These are phyloP conservation scores for Termitomyces sp. DNA, from an alignment of 768 basidiomycete genomes.

Conservation along the genomic window DNA sequence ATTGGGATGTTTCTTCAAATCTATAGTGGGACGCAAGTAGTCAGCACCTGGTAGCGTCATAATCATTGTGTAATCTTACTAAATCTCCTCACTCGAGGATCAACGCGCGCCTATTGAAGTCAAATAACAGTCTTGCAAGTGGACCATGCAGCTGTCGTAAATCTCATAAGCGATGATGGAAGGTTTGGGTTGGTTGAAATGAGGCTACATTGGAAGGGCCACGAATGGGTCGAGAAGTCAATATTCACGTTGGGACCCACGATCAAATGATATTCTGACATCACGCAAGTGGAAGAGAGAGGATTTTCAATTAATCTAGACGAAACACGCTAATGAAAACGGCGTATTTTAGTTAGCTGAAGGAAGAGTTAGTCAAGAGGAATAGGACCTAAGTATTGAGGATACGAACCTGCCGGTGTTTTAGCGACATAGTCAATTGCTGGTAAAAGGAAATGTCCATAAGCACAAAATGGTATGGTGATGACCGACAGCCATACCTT, in stretches of 20 bases:
- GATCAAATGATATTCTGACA: background rate
- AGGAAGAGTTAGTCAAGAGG: background rate
- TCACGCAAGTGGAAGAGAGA: background rate
- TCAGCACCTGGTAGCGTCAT: background rate
- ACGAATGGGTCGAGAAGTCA: background rate
- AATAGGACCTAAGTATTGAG: background rate
- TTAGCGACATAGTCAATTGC: constrained; percentile 95
- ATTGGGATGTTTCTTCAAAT: too few relatives aligned
- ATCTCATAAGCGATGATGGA: background rate
- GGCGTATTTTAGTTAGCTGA: background rate
- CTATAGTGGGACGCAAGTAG: too few relatives aligned
- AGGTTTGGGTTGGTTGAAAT: background rate
- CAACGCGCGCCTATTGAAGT: background rate
- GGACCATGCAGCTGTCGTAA: background rate
- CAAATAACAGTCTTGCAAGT: background rate
- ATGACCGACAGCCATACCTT: constrained; percentile 58
- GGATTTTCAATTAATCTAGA: background rate
- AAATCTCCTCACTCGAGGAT: background rate
- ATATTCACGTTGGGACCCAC: background rate
- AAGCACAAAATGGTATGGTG: constrained; percentile 11
- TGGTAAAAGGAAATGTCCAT: constrained; percentile 31
- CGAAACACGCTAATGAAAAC: background rate
- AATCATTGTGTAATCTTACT: background rate
- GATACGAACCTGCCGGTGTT: constrained; percentile 75
- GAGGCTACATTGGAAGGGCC: background rate